These are phyloP conservation scores for Crithidia thermophila DNA, from an alignment of 208 protist genomes.

Conservation along the genomic window DNA sequence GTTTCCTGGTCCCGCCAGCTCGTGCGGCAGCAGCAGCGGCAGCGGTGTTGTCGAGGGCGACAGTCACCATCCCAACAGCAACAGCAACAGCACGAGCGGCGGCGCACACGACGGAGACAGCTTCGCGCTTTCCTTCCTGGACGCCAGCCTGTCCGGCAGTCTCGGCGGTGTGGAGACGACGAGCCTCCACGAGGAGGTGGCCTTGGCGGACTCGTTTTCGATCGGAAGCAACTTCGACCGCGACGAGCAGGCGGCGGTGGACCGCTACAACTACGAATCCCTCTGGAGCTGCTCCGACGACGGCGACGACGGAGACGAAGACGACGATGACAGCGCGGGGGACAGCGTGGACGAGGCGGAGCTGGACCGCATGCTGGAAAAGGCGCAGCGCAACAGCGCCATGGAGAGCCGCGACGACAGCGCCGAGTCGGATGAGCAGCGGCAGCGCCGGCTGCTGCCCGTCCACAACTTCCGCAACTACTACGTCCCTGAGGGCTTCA, in stretches of 20 bases:
- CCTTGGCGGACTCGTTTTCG: not conserved
- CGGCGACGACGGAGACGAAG: not conserved
- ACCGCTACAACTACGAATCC: not conserved
- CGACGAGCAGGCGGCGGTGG: not conserved
- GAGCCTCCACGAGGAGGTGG: not conserved
- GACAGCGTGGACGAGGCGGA: not conserved
- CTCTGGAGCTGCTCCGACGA: slow-evolving; percentile 6
- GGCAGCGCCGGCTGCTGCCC: slow-evolving; percentile 6
- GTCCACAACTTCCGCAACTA: slow-evolving; percentile 6
- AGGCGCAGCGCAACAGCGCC: too few species aligned
- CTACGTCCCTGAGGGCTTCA: slow-evolving; percentile 17
- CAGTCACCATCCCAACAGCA: too few species aligned
- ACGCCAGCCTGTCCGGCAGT: not conserved
- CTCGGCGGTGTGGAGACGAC: not conserved
- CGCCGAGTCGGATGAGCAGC: too few species aligned
- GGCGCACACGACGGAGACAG: not conserved
- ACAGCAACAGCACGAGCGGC: not conserved
- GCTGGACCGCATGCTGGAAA: too few species aligned
- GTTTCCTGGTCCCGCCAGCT: too few species aligned
- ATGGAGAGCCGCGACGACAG: too few species aligned
- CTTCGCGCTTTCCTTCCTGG: slow-evolving; percentile 9
- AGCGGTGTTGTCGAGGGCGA: not conserved
- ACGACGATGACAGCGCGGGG: not conserved
- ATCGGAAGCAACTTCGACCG: slow-evolving; percentile 13
- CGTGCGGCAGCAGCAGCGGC: too few species aligned